Percentiles rank a stretch among this genome's conserved stretches.
phyloP scores from a whole-genome alignment of 495 filamentous ascomycete species.

The Aspergillus nanangensis region DNA sequence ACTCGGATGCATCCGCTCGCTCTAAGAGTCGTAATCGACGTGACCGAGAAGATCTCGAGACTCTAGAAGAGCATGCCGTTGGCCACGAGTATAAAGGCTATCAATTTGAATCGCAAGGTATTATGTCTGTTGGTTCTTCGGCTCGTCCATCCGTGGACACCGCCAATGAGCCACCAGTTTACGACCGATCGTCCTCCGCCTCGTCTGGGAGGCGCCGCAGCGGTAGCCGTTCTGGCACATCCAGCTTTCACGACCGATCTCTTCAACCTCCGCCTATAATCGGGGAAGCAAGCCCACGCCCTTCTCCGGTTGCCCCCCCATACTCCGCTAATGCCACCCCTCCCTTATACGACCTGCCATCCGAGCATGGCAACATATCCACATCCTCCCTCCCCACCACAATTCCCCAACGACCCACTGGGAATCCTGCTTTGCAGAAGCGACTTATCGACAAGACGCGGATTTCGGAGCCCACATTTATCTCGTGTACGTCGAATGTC shows the following conservation, averaged over 20 bases:
- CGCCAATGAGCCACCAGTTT: conserved; percentile 18
- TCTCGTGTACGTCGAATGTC: conserved; percentile 73
- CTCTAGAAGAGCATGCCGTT: conserved; percentile 29
- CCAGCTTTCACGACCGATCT: conserved; percentile 37
- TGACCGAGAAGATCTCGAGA: conserved; percentile 41
- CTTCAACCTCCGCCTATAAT: conserved; percentile 37
- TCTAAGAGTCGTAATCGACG: conserved; percentile 53
- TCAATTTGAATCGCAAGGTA: conserved; percentile 18
- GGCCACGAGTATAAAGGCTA: conserved; percentile 22
- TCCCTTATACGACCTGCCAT: conserved; percentile 37
- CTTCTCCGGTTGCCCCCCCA: conserved; percentile 50
- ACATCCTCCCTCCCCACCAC: conserved; percentile 15
- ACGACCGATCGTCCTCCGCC: conserved; percentile 38
- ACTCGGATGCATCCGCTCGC: conserved; percentile 54
- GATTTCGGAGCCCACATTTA: conserved; percentile 79
- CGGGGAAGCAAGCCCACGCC: conserved; percentile 45
- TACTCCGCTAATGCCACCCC: conserved; percentile 56
- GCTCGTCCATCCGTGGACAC: conserved; percentile 39
- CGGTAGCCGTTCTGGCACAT: conserved; percentile 42
- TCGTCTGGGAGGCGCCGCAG: conserved; percentile 42
- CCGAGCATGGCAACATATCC: conserved; percentile 23
- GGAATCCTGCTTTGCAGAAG: conserved; percentile 44
- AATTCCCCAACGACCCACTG: conserved; percentile 26
- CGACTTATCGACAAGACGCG: conserved; percentile 65
- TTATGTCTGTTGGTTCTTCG: conserved; percentile 27